These are phyloP conservation scores for Psidium friedrichsthalianum DNA, from an alignment of 345 rosid genomes.

Conservation along the genomic window DNA sequence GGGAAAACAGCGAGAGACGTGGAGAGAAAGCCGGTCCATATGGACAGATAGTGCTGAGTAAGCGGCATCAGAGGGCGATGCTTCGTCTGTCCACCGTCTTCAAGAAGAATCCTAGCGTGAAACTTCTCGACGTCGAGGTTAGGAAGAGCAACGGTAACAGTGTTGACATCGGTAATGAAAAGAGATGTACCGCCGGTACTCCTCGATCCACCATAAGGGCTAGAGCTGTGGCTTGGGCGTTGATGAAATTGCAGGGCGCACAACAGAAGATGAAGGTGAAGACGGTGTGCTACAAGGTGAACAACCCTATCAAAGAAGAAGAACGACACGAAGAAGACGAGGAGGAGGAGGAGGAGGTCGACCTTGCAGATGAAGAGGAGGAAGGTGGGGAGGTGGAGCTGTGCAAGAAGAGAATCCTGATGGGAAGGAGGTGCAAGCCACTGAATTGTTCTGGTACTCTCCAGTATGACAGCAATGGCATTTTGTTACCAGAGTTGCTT, in stretches of 20 bases:
- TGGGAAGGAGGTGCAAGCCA: constrained; percentile 59
- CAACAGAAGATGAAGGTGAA: not conserved
- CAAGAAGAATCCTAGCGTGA: not conserved
- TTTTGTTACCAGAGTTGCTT: constrained; percentile 24
- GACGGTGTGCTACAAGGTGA: not conserved
- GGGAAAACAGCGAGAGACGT: not conserved
- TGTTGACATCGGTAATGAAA: not conserved
- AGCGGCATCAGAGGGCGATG: not conserved
- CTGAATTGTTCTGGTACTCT: constrained; percentile 26
- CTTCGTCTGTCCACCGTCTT: not conserved
- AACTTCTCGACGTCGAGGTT: not conserved
- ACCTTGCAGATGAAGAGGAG: not conserved
- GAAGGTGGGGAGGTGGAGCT: constrained; percentile 16
- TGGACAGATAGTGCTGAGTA: not conserved
- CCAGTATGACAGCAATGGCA: constrained; percentile 32
- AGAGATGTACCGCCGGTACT: not conserved
- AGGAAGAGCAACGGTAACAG: not conserved
- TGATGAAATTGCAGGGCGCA: not conserved
- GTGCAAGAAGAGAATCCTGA: constrained; percentile 67
- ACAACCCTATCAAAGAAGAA: not conserved
- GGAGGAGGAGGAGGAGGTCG: not conserved
- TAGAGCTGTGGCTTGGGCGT: not conserved
- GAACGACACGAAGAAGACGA: not conserved
- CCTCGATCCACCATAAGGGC: not conserved
- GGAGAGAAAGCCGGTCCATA: not conserved